Conservation (phyloP, 164 flowering plant species). For the Magnolia officinalis region DNA sequence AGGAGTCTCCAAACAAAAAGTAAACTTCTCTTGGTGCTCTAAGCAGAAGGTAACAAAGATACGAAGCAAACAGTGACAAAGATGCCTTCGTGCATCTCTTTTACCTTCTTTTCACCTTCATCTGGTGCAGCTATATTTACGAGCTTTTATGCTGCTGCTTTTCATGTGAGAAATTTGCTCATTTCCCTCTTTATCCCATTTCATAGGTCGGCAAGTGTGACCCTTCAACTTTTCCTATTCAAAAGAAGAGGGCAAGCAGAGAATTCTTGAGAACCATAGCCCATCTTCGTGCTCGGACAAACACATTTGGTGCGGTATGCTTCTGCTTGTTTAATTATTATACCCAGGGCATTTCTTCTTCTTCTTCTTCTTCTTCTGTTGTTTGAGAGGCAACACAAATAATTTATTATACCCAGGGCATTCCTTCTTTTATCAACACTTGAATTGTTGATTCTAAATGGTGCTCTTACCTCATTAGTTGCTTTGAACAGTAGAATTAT, state of each 20-base stretch:
- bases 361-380: no score
- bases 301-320: constrained; percentile 94
- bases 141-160: no score
- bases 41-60: no score
- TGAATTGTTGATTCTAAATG: not conserved
- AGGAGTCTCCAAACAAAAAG: no score
- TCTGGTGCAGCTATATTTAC: no score
- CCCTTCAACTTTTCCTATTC: constrained; percentile 79
- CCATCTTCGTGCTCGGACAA: constrained; percentile 97
- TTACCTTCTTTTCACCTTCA: no score
- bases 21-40: no score
- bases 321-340: constrained; percentile 16
- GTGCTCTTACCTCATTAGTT: not conserved
- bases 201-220: constrained; percentile 83
- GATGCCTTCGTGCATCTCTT: no score
- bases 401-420: not conserved
- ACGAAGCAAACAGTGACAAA: no score
- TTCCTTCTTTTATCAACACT: not conserved
- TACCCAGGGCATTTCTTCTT: not conserved
- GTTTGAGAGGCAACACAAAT: no score
- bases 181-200: not conserved
- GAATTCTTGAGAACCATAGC: constrained; percentile 95
- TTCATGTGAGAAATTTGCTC: no score
- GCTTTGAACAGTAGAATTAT: not conserved
- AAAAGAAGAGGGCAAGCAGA: constrained; percentile 87